Base-by-base conservation (phyloP, 352 stramenopile genomes). In the Pilasporangium apinafurcum region DNA sequence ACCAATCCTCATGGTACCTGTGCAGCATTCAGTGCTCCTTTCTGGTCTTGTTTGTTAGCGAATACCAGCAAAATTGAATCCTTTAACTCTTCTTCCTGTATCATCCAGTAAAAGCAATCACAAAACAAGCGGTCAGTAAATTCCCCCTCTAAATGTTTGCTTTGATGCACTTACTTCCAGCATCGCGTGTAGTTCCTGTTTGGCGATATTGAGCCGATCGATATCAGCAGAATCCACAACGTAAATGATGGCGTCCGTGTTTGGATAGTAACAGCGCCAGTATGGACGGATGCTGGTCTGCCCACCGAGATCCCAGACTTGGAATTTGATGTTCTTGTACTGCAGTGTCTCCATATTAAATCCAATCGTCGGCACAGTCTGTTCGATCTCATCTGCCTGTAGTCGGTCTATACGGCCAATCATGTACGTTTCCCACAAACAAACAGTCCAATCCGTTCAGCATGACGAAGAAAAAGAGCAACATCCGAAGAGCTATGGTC, bases 11-110 rank as follows among this genome's bases (percentile, higher is more conserved):
- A 43, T 47, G 57, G 22, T 37, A 95, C 80, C 74, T 95, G 79
- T 37, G 79, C 80, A 33, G 83, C 83, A 25, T 92, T 92, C 27
- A 95, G 51, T 5, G 96, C 94, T 20, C 96, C 96, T 39, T 95
- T 96, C 53, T 98, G 95, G 81, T 99, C 96, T 68, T 99, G 97
- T 59, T 99, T 99, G 72, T 99, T 99, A 24, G 97, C 97, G 78
- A 99, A 99, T 12, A 99, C 96, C 27, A 99, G 66, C 53, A 99
- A 65, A 61, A 99, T 98, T 22, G 96, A 94, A 67, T 99, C 95
- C 49, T 97, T 96, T 13, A 99, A 73, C 65, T 99, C 96, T 48
- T 99, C 97, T 59, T 99, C 96, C 77, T 96, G 60, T 16, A 44
- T 40, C 7, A 26, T 26, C 4, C 24, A 31, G 2, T n/a, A 17